Percentiles rank a stretch among this genome's conserved stretches.
Conservation (phyloP, 1,284 basidiomycete genomes). For the Ceratobasidium sp. region DNA sequence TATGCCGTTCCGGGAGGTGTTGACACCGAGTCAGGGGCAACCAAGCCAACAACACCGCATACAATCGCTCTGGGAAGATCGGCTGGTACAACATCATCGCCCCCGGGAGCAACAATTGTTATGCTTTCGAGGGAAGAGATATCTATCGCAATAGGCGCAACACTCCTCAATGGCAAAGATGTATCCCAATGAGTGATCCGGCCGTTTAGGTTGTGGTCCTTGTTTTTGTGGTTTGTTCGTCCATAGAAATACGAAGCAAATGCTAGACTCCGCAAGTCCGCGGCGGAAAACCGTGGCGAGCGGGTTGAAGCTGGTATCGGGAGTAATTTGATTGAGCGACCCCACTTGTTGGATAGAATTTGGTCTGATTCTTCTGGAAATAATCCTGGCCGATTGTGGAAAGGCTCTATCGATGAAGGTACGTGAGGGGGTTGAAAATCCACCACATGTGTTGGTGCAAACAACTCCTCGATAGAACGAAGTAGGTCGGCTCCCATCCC, state of each 20-base stretch:
- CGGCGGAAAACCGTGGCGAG: slow-evolving; percentile 57
- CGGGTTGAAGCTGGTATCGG: slow-evolving; percentile 15
- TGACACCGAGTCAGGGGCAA: slow-evolving; percentile 54
- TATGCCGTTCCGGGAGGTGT: slow-evolving; percentile 58
- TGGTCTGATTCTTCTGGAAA: background rate
- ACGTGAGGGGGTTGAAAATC: slow-evolving; percentile 51
- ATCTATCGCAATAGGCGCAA: slow-evolving; percentile 71
- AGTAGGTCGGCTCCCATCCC: slow-evolving; percentile 88
- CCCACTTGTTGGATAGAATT: background rate
- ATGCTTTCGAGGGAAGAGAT: slow-evolving; percentile 65
- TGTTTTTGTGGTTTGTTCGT: slow-evolving; percentile 52
- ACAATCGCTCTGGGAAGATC: slow-evolving; percentile 78
- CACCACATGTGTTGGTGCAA: slow-evolving; percentile 71
- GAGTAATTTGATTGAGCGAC: background rate
- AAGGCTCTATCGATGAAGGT: background rate
- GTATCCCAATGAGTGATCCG: slow-evolving; percentile 66
- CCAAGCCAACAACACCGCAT: slow-evolving; percentile 77
- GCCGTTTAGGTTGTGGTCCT: slow-evolving; percentile 7
- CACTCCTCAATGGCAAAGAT: slow-evolving; percentile 67
- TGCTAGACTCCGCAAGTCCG: slow-evolving; percentile 74
- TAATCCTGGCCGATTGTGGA: background rate
- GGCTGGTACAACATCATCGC: slow-evolving; percentile 70
- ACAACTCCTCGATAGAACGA: slow-evolving; percentile 67
- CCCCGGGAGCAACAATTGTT: slow-evolving; percentile 69
- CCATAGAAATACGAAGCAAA: slow-evolving; percentile 85